A percentile compares a stretch with the other conserved stretches of the same genome.
Conservation (phyloP, 192 early-diverging fungal genomes). For the Linnemannia zychae region DNA sequence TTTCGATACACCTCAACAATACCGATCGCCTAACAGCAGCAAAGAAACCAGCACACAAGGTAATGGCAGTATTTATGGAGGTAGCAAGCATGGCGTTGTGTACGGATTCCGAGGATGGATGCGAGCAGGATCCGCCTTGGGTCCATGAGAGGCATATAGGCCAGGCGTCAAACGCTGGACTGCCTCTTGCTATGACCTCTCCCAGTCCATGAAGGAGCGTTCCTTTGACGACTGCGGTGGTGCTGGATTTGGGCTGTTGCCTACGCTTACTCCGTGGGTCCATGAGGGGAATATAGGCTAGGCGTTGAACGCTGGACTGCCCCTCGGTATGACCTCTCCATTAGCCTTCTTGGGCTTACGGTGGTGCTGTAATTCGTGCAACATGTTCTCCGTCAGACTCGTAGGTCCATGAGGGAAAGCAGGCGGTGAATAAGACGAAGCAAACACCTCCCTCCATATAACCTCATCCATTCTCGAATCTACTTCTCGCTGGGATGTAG, state of each 20-base stretch:
- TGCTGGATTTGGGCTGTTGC: conserved; percentile 18
- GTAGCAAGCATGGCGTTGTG: conserved; percentile 12
- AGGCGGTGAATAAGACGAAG: background rate
- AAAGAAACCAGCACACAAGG: conserved; percentile 2
- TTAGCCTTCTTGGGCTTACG: background rate
- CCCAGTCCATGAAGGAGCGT: background rate
- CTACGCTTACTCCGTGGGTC: conserved; percentile 20
- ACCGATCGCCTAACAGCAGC: too few relatives aligned
- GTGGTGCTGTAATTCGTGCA: conserved; percentile 27
- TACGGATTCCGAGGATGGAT: conserved; percentile 12
- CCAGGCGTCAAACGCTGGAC: background rate
- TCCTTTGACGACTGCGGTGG: conserved; percentile 2
- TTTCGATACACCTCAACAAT: too few relatives aligned
- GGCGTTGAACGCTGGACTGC: conserved; percentile 1
- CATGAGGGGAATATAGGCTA: conserved; percentile 3
- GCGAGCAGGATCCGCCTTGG: conserved; percentile 11
- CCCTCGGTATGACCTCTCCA: conserved; percentile 25
- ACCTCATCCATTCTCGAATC: conserved; percentile 25
- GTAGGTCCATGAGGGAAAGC: conserved; percentile 30
- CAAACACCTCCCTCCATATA: conserved; percentile 19
- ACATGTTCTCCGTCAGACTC: conserved; percentile 38
- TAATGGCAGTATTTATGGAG: conserved; percentile 1
- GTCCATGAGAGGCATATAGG: conserved; percentile 3
- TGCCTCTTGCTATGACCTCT: conserved; percentile 25
- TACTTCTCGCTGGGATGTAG: conserved; percentile 36